A percentile compares a stretch with the other conserved stretches of the same genome.
phyloP scores from a whole-genome alignment of 78 protist species.

The Dictyostelium firmibasis region DNA sequence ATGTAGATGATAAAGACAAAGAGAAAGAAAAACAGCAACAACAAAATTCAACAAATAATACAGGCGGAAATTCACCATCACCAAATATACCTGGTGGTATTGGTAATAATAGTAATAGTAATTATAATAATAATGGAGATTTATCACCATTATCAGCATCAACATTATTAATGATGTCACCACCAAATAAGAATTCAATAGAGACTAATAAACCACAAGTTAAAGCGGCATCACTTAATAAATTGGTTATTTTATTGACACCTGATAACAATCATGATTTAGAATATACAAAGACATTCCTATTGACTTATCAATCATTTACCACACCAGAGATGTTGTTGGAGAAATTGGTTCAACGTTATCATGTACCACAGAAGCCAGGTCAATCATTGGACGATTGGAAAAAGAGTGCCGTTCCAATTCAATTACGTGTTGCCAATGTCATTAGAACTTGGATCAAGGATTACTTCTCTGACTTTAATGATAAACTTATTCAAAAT shows the following conservation, averaged over 20 bases:
- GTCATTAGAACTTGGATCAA: slow-evolving; percentile 67
- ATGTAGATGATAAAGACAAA: slow-evolving; percentile 51
- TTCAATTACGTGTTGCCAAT: slow-evolving; percentile 78
- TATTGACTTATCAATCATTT: slow-evolving; percentile 81
- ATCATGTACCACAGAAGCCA: slow-evolving; percentile 60
- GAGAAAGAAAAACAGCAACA: neutral
- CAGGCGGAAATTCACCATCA: neutral
- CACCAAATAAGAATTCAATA: neutral
- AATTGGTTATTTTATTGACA: slow-evolving; percentile 51
- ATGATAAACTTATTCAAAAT: slow-evolving; percentile 49
- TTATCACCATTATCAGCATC: slow-evolving; percentile 1
- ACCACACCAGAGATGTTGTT: slow-evolving; percentile 75
- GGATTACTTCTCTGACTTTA: slow-evolving; percentile 57
- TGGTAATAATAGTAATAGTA: neutral
- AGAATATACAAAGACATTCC: slow-evolving; percentile 67
- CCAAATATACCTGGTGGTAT: neutral
- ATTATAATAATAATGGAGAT: neutral
- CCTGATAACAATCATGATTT: slow-evolving; percentile 73
- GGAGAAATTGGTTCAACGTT: slow-evolving; percentile 76
- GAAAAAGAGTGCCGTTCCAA: slow-evolving; percentile 55
- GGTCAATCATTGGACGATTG: slow-evolving; percentile 32
- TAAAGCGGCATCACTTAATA: slow-evolving; percentile 66
- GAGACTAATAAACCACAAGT: slow-evolving; percentile 40
- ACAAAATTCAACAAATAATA: neutral
- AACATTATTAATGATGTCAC: neutral